phyloP scores from a whole-genome alignment of 2,329 filamentous ascomycete species.

The Dactylellina leptospora region DNA sequence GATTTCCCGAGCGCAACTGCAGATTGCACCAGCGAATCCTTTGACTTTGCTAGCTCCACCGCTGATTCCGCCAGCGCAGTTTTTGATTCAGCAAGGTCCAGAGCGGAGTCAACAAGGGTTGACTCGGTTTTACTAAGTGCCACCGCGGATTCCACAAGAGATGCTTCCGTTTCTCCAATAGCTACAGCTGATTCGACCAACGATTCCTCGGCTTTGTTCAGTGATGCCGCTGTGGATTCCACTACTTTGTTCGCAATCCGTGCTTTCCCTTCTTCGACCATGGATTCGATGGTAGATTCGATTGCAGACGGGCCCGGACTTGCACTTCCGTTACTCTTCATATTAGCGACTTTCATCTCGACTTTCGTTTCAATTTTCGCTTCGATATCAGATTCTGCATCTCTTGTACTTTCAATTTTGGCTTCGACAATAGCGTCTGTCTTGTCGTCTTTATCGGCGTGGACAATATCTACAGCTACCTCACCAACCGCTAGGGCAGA shows the following conservation, averaged over 20 bases:
- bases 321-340: constrained; percentile 1
- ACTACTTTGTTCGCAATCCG: constrained; percentile 1
- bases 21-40: constrained; percentile 29
- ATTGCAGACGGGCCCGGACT: constrained; percentile 8
- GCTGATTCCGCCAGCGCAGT: constrained; percentile 10
- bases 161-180: constrained; percentile 16
- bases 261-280: neutral
- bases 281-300: neutral
- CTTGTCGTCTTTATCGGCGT: constrained; percentile 11
- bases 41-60: constrained; percentile 23
- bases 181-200: constrained; percentile 16
- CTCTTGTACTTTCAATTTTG: constrained; percentile 4
- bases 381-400: constrained; percentile 1
- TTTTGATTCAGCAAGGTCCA: constrained; percentile 16
- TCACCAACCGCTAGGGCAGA: constrained; percentile 19
- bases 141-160: constrained; percentile 16
- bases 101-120: neutral
- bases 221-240: neutral
- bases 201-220: constrained; percentile 7
- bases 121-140: constrained; percentile 19
- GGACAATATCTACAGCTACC: constrained; percentile 7
- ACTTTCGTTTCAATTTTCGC: constrained; percentile 32
- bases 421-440: constrained; percentile 23
- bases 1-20: constrained; percentile 25
- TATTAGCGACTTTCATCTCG: constrained; percentile 10